Percentiles rank a stretch among this genome's conserved stretches.
Evolutionary conservation across 345 rosid species (phyloP).

Genomic region (Euphorbia tirucalli): DNA sequence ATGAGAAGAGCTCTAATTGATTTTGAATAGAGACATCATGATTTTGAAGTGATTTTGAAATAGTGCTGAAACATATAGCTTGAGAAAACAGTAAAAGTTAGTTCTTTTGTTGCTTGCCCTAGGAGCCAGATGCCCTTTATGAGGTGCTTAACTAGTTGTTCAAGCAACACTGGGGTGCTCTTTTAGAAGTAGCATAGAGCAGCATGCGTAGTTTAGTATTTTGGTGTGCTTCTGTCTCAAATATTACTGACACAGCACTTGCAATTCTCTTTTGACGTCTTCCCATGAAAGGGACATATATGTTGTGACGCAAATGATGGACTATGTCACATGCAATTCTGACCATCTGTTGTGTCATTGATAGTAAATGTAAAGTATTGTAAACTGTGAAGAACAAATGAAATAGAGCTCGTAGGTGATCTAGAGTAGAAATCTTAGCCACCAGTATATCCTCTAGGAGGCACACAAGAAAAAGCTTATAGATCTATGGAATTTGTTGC

Average conservation of each 20-base stretch:
- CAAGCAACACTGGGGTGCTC: not conserved
- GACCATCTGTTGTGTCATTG: not conserved
- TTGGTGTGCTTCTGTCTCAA: no score
- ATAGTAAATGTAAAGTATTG: not conserved
- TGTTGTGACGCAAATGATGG: not conserved
- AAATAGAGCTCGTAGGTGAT: not conserved
- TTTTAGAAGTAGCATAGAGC: not conserved
- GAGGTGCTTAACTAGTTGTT: not conserved
- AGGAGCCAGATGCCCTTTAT: not conserved
- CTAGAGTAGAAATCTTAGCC: not conserved
- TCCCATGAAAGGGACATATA: not conserved
- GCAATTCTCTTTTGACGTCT: not conserved
- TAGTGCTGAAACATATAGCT: not conserved
- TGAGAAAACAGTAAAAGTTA: not conserved
- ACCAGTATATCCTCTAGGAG: not conserved
- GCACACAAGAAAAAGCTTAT: not conserved
- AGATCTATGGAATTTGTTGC: not conserved
- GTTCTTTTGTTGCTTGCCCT: not conserved
- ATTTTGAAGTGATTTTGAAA: not conserved
- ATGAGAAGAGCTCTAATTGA: not conserved
- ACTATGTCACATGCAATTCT: not conserved
- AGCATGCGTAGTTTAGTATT: not conserved
- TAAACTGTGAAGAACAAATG: not conserved
- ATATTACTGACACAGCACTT: not conserved
- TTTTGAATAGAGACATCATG: not conserved